A percentile compares a stretch with the other conserved stretches of the same genome.
Conservation (phyloP, 148 eudicot genomes). For the Rhododendron molle region DNA sequence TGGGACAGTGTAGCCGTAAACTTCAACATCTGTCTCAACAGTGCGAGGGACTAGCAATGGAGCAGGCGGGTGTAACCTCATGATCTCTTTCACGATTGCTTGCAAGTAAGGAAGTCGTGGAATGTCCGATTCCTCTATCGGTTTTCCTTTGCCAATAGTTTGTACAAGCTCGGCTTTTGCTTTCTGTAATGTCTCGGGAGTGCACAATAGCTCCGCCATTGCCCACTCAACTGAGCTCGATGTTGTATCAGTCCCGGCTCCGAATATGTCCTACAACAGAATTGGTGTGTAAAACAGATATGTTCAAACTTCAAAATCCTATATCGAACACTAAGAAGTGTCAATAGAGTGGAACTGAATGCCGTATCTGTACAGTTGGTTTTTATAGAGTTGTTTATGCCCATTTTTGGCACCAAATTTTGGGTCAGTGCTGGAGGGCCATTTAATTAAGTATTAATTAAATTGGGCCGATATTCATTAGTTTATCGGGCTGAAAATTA, state of each 20-base stretch:
- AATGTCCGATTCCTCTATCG: neutral
- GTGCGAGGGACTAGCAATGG: neutral
- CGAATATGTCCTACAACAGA: neutral
- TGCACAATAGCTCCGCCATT: neutral
- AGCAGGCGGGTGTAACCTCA: neutral
- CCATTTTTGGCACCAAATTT: too few species aligned
- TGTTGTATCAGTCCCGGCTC: neutral
- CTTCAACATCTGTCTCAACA: neutral
- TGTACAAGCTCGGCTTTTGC: slow-evolving; percentile 2
- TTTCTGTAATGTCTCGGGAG: neutral
- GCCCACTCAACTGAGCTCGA: neutral
- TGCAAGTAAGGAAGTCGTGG: neutral
- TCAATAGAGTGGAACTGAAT: neutral
- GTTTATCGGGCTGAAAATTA: too few species aligned
- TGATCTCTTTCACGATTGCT: slow-evolving; percentile 6
- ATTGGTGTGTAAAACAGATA: neutral
- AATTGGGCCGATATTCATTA: too few species aligned
- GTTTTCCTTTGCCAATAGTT: neutral
- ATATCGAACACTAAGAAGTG: too few species aligned
- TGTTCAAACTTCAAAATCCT: too few species aligned
- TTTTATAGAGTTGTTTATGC: too few species aligned
- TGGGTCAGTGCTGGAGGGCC: too few species aligned
- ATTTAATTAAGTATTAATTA: too few species aligned
- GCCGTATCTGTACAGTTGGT: neutral
- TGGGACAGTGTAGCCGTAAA: neutral